Percentiles rank a stretch among this genome's conserved stretches.
Evolutionary conservation across 371 early-diverging fungal genomes (phyloP).

Genomic region (Rhizomucor miehei): DNA sequence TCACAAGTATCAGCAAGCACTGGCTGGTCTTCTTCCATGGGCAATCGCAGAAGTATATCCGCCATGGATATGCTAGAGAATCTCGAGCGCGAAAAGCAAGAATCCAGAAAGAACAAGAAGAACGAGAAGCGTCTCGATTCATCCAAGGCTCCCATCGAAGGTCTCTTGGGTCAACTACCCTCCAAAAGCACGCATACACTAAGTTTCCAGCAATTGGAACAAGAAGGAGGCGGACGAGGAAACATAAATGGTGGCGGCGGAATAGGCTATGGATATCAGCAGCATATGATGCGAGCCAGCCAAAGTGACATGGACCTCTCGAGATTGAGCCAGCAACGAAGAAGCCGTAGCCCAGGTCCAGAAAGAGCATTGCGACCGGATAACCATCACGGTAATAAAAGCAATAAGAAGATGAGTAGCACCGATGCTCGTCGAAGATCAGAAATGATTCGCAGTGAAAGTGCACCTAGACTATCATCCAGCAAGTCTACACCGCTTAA

Average conservation of each 20-base stretch:
- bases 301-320: conserved; percentile 13
- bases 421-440: conserved; percentile 20
- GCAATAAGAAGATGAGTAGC: conserved; percentile 9
- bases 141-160: conserved; percentile 32
- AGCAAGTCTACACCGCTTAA: conserved; percentile 14
- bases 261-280: no score
- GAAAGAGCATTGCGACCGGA: conserved; percentile 6
- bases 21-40: conserved; percentile 9
- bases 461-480: conserved; percentile 9
- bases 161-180: conserved; percentile 31
- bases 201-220: conserved; percentile 37
- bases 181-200: conserved; percentile 28
- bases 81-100: conserved; percentile 41
- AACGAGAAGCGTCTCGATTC: conserved; percentile 31
- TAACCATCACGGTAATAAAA: no score
- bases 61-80: conserved; percentile 47
- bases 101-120: conserved; percentile 15
- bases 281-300: conserved; percentile 21
- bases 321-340: neutral
- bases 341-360: conserved; percentile 11
- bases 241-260: neutral
- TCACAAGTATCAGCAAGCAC: neutral
- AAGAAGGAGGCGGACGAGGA: conserved; percentile 3
- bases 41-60: conserved; percentile 38
- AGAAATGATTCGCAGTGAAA: conserved; percentile 21